These are phyloP conservation scores for Ilex paraguariensis DNA, from an alignment of 305 asterid genomes.

Conservation along the genomic window DNA sequence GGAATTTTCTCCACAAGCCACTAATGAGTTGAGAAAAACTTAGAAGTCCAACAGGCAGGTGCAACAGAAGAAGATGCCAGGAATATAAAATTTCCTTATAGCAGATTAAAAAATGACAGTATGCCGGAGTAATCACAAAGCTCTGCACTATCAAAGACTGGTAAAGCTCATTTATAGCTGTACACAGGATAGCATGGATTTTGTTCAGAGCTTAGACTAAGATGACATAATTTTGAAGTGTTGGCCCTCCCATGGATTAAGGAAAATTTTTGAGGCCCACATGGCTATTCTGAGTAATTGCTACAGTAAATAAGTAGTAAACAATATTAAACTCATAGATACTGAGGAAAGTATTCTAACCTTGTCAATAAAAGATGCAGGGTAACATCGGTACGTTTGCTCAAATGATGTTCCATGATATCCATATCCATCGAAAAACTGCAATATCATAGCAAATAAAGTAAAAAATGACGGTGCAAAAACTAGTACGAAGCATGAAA, in stretches of 20 bases:
- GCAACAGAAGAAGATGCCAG: too few relatives aligned
- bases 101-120: too few relatives aligned
- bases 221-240: neutral
- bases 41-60: too few relatives aligned
- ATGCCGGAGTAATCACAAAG: too few relatives aligned
- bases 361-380: conserved; percentile 97
- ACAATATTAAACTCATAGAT: neutral
- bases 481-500: too few relatives aligned
- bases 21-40: too few relatives aligned
- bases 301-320: conserved; percentile 2
- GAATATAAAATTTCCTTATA: too few relatives aligned
- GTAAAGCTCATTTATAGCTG: too few relatives aligned
- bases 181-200: too few relatives aligned
- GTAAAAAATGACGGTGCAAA: too few relatives aligned
- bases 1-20: neutral
- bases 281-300: neutral
- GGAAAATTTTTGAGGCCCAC: neutral
- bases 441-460: conserved; percentile 16
- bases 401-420: conserved; percentile 95
- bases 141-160: too few relatives aligned
- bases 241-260: neutral
- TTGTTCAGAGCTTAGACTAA: too few relatives aligned
- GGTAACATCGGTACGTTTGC: conserved; percentile 91
- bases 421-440: conserved; percentile 92
- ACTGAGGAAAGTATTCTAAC: conserved; percentile 35